Evolutionary conservation across 345 rosid genomes (phyloP), one percentile per base, ranked within the genome.

Genomic region (Citrus unshiu): DNA sequence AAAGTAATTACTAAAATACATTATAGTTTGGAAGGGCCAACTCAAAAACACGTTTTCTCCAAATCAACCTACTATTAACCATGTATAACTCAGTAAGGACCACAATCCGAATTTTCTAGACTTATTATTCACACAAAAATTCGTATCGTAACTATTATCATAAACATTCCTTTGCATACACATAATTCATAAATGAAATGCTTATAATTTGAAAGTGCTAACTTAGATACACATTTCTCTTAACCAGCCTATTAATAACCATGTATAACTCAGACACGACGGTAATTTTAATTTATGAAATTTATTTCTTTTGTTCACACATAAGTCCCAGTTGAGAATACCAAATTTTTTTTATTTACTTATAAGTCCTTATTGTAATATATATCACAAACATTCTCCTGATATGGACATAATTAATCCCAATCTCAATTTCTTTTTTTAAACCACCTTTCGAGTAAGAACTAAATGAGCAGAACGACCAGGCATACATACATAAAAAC

Each of bases 241-340:
- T 7, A 49, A 13, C 0, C 21, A 2, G 1, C 0, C 14, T 16
- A 54, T 12, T 32, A 72, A 5, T 3, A 9, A 18, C 39, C 8
- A 34, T 24, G 1, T 67, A 46, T 46, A 46, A 12, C 51, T 46
- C 16, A 12, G 3, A 12, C 3, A 13, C 1, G 1, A 0, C 1
- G 0, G 3, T 0, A 46, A 46, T 4, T 10, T 46, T 0, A 1
- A 46, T 46, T 46, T 46, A 0, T 13, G 0, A 46, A 0, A 46
- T 14, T 46, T 46, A 46, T 46, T 12, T 46, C 0, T 46, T 46
- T 46, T 46, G 14, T 46, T 46, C 1, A 13, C 18, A 13, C 18
- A 12, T 46, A 46, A 46, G 1, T 46, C 1, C 1, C 0, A 12
- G 1, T 3, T 0, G 4, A 46, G 18, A 46, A 46, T 46, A 46